A percentile compares a stretch with the other conserved stretches of the same genome.
Conservation (phyloP, 2,329 filamentous ascomycete genomes). For the Penicillium sp. region DNA sequence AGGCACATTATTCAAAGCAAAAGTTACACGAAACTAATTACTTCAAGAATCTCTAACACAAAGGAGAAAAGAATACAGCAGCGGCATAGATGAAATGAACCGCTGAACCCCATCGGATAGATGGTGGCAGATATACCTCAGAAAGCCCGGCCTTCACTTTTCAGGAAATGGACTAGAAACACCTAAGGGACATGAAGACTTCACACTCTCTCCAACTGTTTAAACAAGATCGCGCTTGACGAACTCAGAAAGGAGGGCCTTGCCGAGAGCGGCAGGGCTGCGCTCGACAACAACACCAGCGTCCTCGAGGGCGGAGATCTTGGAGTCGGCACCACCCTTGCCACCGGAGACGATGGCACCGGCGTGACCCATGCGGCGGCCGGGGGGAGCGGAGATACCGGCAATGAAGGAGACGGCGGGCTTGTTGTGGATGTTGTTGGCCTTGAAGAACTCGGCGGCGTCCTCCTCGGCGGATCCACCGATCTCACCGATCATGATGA, state of each 20-base stretch:
- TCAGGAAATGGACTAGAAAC: conserved; percentile 15
- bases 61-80: conserved; percentile 35
- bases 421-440: conserved; percentile 91
- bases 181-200: conserved; percentile 21
- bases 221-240: conserved; percentile 95
- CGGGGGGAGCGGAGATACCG: conserved; percentile 94
- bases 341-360: conserved; percentile 97
- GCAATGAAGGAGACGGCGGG: conserved; percentile 98
- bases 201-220: conserved; percentile 30
- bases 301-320: conserved; percentile 91
- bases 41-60: conserved; percentile 41
- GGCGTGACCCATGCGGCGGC: conserved; percentile 97
- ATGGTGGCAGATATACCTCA: conserved; percentile 26
- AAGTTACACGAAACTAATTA: conserved; percentile 40
- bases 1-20: conserved; percentile 16
- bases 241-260: conserved; percentile 93
- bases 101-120: conserved; percentile 24
- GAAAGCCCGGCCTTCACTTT: conserved; percentile 17
- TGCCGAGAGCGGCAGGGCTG: conserved; percentile 88
- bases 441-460: conserved; percentile 91
- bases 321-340: conserved; percentile 97
- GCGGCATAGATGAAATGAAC: conserved; percentile 26
- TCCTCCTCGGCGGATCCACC: conserved; percentile 97
- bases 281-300: conserved; percentile 96
- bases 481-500: conserved; percentile 99